Evolutionary conservation across 345 rosid genomes (phyloP).

Genomic region (Aquilaria sinensis): DNA sequence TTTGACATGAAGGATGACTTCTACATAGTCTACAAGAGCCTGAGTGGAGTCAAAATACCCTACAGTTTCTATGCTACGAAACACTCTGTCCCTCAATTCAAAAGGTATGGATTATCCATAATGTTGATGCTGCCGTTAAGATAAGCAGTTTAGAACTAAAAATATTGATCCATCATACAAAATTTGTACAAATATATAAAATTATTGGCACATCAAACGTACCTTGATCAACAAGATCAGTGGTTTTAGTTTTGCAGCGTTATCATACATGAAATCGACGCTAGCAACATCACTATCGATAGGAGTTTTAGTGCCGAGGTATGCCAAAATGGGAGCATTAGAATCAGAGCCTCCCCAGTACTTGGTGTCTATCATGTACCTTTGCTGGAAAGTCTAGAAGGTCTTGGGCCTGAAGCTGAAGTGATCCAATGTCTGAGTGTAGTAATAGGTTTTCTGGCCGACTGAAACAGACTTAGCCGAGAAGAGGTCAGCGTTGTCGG

Average conservation of each 20-base stretch:
- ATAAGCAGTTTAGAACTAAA: neutral
- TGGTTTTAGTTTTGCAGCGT: slow-evolving; percentile 25
- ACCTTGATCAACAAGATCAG: slow-evolving; percentile 37
- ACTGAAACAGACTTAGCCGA: slow-evolving; percentile 5
- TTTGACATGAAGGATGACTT: no score
- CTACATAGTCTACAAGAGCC: no score
- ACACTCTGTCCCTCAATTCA: slow-evolving; percentile 36
- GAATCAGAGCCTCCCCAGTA: slow-evolving; percentile 34
- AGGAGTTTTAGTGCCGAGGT: slow-evolving; percentile 29
- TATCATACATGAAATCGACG: slow-evolving; percentile 28
- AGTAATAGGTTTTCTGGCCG: slow-evolving; percentile 25
- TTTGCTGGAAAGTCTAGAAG: slow-evolving; percentile 27
- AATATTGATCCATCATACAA: no score
- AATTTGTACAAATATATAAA: no score
- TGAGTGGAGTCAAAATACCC: no score
- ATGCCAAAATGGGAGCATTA: slow-evolving; percentile 31
- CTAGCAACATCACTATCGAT: neutral
- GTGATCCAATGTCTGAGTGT: slow-evolving; percentile 44
- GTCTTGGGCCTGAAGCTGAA: slow-evolving; percentile 41
- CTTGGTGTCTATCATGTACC: slow-evolving; percentile 28
- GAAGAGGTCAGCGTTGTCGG: neutral
- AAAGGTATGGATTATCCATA: slow-evolving; percentile 51
- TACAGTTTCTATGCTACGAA: slow-evolving; percentile 35
- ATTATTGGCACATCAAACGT: neutral
- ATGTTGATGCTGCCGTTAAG: slow-evolving; percentile 27